Conservation (phyloP, 106 monocot species). For the Platanthera zijinensis region DNA sequence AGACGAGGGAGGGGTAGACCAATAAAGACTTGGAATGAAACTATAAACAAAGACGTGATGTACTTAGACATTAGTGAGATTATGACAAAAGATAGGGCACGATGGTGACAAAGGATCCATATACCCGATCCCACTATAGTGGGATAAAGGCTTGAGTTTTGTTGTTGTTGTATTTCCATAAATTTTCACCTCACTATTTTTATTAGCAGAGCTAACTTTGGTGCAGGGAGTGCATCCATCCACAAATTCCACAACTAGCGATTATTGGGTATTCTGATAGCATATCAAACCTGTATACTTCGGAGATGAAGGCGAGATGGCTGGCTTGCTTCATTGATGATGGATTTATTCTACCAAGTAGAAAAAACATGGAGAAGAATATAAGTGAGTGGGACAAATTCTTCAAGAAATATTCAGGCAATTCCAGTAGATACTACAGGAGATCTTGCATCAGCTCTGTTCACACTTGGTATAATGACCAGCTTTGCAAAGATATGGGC, state of each 20-base stretch:
- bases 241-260: constrained; percentile 60
- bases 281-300: constrained; percentile 35
- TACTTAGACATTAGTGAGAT: no score
- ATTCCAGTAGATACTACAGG: constrained; percentile 6
- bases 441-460: constrained; percentile 27
- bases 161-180: no score
- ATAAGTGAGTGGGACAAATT: constrained; percentile 39
- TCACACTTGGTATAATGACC: constrained; percentile 61
- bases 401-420: constrained; percentile 22
- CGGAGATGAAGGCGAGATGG: constrained; percentile 59
- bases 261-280: constrained; percentile 64
- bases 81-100: no score
- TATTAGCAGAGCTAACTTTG: no score
- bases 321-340: constrained; percentile 49
- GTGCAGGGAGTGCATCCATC: constrained; percentile 56
- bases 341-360: constrained; percentile 37
- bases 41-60: no score
- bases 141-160: no score
- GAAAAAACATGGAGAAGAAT: constrained; percentile 44
- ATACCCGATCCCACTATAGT: no score
- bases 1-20: no score
- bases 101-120: no score
- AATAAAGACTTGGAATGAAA: no score
- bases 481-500: constrained; percentile 57
- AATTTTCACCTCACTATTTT: no score